Conservation (phyloP, 306 rosid genomes). For the Dryas octopetala region DNA sequence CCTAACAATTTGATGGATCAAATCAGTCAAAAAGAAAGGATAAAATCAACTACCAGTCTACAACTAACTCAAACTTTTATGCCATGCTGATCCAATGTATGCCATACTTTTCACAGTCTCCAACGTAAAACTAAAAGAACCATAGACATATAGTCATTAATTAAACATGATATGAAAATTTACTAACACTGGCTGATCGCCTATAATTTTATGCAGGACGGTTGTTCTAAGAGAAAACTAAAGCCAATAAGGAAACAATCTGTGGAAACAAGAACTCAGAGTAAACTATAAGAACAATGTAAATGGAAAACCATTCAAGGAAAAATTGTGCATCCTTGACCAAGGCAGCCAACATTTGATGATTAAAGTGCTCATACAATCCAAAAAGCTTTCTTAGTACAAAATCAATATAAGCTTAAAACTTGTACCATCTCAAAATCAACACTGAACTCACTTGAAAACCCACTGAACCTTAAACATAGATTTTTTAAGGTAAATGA, state of each 20-base stretch:
- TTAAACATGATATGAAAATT: slow-evolving; percentile 1
- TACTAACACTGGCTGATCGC: not conserved
- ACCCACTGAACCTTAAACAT: not conserved
- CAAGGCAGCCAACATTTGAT: not conserved
- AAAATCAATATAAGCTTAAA: not conserved
- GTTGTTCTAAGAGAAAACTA: not conserved
- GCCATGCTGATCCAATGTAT: slow-evolving; percentile 13
- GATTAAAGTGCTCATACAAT: not conserved
- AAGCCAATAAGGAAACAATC: not conserved
- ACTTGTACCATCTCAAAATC: not conserved
- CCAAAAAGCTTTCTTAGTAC: no score
- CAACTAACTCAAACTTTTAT: slow-evolving; percentile 31
- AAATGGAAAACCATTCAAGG: slow-evolving; percentile 3
- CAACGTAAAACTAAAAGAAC: slow-evolving; percentile 5
- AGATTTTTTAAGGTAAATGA: not conserved
- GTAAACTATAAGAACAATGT: not conserved
- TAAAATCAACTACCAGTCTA: slow-evolving; percentile 36
- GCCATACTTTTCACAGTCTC: slow-evolving; percentile 12
- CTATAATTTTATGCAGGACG: not conserved
- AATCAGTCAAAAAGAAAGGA: not conserved
- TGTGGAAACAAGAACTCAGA: slow-evolving; percentile 5
- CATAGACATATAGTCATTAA: not conserved
- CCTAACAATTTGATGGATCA: slow-evolving; percentile 6
- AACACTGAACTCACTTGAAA: not conserved
- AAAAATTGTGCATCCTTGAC: not conserved